Conservation (phyloP, 257 asterid species). For the Solanum sejunctum region DNA sequence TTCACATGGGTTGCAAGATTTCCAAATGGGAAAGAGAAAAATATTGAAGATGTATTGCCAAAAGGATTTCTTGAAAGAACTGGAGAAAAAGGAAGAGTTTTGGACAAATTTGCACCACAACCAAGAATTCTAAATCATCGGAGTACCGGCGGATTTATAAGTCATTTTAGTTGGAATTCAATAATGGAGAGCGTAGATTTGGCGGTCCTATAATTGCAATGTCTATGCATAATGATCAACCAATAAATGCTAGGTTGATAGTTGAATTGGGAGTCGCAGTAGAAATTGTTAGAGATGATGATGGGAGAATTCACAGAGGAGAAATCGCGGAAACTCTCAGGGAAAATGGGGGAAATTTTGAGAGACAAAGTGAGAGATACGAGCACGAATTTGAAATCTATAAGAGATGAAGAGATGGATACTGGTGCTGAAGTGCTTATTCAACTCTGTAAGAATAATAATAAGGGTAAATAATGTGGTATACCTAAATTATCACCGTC, state of each 20-base stretch:
- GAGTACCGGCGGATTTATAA: slow-evolving; percentile 27
- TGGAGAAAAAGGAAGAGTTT: neutral
- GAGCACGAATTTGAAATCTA: slow-evolving; percentile 9
- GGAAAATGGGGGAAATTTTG: slow-evolving; percentile 1
- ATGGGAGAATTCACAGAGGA: slow-evolving; percentile 3
- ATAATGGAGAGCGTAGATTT: slow-evolving; percentile 11
- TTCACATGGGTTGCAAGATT: neutral
- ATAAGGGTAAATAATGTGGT: too few relatives aligned
- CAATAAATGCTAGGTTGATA: slow-evolving; percentile 19
- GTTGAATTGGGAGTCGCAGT: slow-evolving; percentile 20
- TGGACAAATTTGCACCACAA: neutral
- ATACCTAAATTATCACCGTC: too few relatives aligned
- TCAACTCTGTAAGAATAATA: slow-evolving; percentile 3
- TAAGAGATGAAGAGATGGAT: slow-evolving; percentile 15
- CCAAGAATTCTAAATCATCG: slow-evolving; percentile 10
- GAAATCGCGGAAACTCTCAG: slow-evolving; percentile 14
- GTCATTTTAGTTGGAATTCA: slow-evolving; percentile 31
- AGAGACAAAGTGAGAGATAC: slow-evolving; percentile 4
- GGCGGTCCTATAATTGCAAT: slow-evolving; percentile 27
- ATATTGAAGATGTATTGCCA: neutral
- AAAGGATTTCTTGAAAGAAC: neutral
- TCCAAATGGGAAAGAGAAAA: neutral
- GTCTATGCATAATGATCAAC: slow-evolving; percentile 37
- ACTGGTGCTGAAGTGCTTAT: slow-evolving; percentile 1
- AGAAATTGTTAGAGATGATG: slow-evolving; percentile 19